These are phyloP conservation scores for Stephania yunnanensis DNA, from an alignment of 164 flowering plant genomes.

Conservation along the genomic window DNA sequence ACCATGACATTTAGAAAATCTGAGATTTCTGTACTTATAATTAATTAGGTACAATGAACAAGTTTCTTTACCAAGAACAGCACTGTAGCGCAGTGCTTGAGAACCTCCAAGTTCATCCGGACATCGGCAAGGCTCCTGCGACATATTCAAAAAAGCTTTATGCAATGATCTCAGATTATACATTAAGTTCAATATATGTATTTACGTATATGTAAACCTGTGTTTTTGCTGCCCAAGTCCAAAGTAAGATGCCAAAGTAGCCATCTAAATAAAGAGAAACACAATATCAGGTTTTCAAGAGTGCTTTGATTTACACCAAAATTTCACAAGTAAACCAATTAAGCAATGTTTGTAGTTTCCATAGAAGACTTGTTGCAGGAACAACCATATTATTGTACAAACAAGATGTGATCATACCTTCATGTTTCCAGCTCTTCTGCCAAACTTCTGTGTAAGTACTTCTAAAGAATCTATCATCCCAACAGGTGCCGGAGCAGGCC, in stretches of 20 bases:
- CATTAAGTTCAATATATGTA: neutral
- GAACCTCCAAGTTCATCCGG: conserved; percentile 81
- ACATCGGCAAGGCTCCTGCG: conserved; percentile 89
- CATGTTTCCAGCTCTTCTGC: conserved; percentile 85
- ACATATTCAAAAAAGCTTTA: neutral
- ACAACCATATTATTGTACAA: neutral
- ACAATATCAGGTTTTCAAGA: neutral
- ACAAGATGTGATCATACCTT: conserved; percentile 41
- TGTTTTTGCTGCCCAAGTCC: conserved; percentile 84
- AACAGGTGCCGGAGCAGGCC: conserved; percentile 52
- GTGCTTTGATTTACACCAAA: no score
- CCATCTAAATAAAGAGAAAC: conserved; percentile 49
- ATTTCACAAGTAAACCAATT: no score
- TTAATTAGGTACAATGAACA: neutral
- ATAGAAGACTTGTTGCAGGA: neutral
- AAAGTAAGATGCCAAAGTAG: conserved; percentile 71
- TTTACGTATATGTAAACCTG: conserved; percentile 26
- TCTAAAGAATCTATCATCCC: conserved; percentile 78
- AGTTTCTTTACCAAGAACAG: conserved; percentile 54
- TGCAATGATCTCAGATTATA: neutral
- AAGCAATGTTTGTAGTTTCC: neutral
- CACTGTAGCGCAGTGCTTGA: conserved; percentile 85
- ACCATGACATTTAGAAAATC: neutral
- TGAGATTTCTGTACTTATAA: neutral
- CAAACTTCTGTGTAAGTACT: conserved; percentile 57